phyloP scores from a whole-genome alignment of 352 stramenopile genomes.

The Pelagophyceae sp. region DNA sequence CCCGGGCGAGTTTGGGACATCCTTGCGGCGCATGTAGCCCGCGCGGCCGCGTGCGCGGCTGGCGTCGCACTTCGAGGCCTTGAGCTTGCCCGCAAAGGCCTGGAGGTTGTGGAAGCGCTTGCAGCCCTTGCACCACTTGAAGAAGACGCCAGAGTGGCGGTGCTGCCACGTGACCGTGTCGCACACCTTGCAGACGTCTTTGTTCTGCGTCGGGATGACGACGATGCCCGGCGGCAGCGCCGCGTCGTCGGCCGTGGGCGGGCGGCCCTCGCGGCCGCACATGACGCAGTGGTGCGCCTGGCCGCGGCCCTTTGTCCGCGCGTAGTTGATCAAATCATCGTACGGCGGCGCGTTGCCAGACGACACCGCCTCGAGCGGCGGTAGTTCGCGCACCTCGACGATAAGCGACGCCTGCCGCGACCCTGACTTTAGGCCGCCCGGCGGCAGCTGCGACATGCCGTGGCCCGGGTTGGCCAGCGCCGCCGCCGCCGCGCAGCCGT shows the following conservation, averaged over 20 bases:
- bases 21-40: constrained; percentile 34
- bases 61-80: constrained; percentile 30
- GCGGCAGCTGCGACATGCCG: background rate
- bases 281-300: constrained; percentile 26
- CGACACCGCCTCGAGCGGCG: background rate
- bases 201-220: constrained; percentile 31
- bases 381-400: background rate
- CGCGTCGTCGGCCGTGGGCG: background rate
- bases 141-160: constrained; percentile 15
- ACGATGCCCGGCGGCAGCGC: background rate
- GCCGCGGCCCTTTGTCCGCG: constrained; percentile 20
- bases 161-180: constrained; percentile 29
- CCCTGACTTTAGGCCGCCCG: background rate
- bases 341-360: constrained; percentile 11
- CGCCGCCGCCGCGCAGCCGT: background rate
- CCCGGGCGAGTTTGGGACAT: too few relatives aligned
- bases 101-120: constrained; percentile 28
- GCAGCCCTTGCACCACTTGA: constrained; percentile 38
- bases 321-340: constrained; percentile 32
- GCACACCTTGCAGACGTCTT: constrained; percentile 33
- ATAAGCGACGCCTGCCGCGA: background rate
- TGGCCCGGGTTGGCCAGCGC: background rate
- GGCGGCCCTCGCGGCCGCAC: constrained; percentile 23
- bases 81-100: constrained; percentile 28
- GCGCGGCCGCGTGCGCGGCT: constrained; percentile 28